phyloP scores from a whole-genome alignment of 148 eudicot genomes.

The Cornus controversa region DNA sequence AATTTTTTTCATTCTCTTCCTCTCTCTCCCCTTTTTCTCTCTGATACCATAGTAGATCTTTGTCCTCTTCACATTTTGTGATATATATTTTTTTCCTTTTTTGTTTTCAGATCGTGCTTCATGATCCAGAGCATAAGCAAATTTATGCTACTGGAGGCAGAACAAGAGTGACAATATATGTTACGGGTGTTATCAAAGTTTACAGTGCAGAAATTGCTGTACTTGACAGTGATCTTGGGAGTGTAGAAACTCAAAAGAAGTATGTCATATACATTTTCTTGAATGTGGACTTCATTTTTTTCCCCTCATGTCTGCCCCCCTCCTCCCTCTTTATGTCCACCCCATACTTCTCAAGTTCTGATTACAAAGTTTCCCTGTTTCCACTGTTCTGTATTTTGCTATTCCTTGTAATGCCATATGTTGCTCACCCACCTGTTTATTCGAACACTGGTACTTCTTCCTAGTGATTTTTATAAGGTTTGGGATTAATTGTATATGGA shows the following conservation, averaged over 20 bases:
- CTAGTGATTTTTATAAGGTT: not conserved
- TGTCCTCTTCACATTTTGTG: not conserved
- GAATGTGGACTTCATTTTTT: not conserved
- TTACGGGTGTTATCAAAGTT: constrained; percentile 66
- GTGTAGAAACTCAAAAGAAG: constrained; percentile 65
- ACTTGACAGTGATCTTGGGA: constrained; percentile 73
- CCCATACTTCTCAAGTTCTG: too few relatives aligned
- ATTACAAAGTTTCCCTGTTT: too few relatives aligned
- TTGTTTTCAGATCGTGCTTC: constrained; percentile 53
- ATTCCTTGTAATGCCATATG: constrained; percentile 1
- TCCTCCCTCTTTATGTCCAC: too few relatives aligned
- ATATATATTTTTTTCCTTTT: not conserved
- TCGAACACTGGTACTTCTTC: not conserved
- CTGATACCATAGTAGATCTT: constrained; percentile 4
- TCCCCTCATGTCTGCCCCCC: not conserved
- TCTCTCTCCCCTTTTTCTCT: not conserved
- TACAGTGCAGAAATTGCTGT: constrained; percentile 67
- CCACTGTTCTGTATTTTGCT: not conserved
- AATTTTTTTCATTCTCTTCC: not conserved
- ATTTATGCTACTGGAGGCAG: constrained; percentile 67
- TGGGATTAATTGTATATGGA: not conserved
- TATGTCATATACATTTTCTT: constrained; percentile 26
- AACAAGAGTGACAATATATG: constrained; percentile 49
- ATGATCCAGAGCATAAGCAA: constrained; percentile 60
- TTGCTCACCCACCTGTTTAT: not conserved